Evolutionary conservation across 2,329 filamentous ascomycete species (phyloP).

Genomic region (Berkeleyomyces basicola): DNA sequence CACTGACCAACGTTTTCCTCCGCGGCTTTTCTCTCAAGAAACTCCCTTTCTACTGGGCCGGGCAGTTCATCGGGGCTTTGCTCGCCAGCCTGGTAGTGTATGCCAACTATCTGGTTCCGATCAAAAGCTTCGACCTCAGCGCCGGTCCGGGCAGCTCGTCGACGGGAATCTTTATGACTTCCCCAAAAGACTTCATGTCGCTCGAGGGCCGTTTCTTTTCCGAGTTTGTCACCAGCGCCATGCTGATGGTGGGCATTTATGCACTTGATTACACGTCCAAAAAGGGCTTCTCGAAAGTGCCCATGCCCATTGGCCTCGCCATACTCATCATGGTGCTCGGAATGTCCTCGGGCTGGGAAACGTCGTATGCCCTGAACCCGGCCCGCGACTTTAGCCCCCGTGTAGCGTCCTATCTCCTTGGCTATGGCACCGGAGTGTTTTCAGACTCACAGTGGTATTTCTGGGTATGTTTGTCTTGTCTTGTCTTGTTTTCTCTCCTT

Average conservation of each 20-base stretch:
- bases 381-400: slow-evolving; percentile 57
- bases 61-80: slow-evolving; percentile 53
- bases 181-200: slow-evolving; percentile 51
- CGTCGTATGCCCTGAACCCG: slow-evolving; percentile 58
- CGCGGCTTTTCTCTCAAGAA: slow-evolving; percentile 53
- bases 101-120: slow-evolving; percentile 46
- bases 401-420: slow-evolving; percentile 47
- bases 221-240: slow-evolving; percentile 50
- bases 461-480: slow-evolving; percentile 29
- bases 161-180: slow-evolving; percentile 57
- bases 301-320: slow-evolving; percentile 44
- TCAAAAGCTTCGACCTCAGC: slow-evolving; percentile 46
- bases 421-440: slow-evolving; percentile 53
- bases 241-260: slow-evolving; percentile 58
- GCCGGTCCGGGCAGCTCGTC: slow-evolving; percentile 38
- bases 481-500: slow-evolving; percentile 9
- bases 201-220: slow-evolving; percentile 53
- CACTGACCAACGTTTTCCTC: slow-evolving; percentile 51
- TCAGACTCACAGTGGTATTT: slow-evolving; percentile 53
- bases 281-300: slow-evolving; percentile 36
- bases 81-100: slow-evolving; percentile 42
- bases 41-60: slow-evolving; percentile 47
- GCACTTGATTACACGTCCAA: slow-evolving; percentile 40
- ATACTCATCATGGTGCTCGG: slow-evolving; percentile 61
- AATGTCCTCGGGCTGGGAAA: slow-evolving; percentile 63